Evolutionary conservation across 75 land plant species (phyloP).

Genomic region (Pseudotsuga menziesii): DNA sequence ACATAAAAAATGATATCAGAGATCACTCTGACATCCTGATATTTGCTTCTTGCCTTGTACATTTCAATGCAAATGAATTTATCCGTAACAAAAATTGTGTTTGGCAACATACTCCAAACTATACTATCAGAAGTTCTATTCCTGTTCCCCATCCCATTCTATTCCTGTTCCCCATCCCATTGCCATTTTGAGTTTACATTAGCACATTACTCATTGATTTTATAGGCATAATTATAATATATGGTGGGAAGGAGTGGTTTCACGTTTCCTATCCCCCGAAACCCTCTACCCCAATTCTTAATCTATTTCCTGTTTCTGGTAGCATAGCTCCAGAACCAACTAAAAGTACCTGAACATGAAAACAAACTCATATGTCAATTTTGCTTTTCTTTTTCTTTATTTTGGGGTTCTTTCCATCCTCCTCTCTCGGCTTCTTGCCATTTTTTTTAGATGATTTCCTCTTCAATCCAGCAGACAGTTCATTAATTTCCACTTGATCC

Average conservation of each 20-base stretch:
- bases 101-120: background rate
- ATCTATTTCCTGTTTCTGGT: no score
- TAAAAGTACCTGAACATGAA: background rate
- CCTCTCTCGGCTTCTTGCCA: background rate
- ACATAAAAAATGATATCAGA: background rate
- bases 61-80: background rate
- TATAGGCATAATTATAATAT: no score
- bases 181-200: no score
- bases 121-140: no score
- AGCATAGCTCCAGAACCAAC: background rate
- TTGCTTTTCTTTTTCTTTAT: background rate
- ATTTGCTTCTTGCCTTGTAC: background rate
- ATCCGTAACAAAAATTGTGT: background rate
- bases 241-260: no score
- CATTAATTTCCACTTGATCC: background rate
- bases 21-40: background rate
- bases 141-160: no score
- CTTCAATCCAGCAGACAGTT: background rate
- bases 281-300: no score
- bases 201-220: no score
- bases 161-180: no score
- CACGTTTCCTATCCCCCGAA: no score
- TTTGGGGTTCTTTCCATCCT: background rate
- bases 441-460: slow-evolving; percentile 8
- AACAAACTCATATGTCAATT: slow-evolving; percentile 1